Percentiles rank a stretch among this genome's conserved stretches.
Evolutionary conservation across 441 rosid genomes (phyloP).

Genomic region (Capsella rubella): DNA sequence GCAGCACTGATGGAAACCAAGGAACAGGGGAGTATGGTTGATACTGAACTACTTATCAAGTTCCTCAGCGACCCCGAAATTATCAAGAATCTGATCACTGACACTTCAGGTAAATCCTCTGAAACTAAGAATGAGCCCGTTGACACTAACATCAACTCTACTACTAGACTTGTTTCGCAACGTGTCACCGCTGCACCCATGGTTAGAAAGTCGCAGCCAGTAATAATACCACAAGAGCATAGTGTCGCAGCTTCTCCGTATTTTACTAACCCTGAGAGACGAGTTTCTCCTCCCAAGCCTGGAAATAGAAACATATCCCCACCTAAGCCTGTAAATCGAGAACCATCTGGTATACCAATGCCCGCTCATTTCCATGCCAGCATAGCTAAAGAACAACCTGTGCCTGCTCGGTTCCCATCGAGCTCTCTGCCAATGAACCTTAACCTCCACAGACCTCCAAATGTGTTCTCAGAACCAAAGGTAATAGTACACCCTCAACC

Average conservation of each 20-base stretch:
- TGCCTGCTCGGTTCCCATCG: slow-evolving; percentile 26
- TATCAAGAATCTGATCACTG: slow-evolving; percentile 49
- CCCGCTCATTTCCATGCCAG: slow-evolving; percentile 29
- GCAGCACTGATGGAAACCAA: slow-evolving; percentile 47
- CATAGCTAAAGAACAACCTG: slow-evolving; percentile 16
- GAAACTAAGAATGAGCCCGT: slow-evolving; percentile 17
- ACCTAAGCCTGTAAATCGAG: slow-evolving; percentile 22
- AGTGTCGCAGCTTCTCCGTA: slow-evolving; percentile 30
- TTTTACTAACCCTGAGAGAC: slow-evolving; percentile 28
- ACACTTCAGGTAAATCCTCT: slow-evolving; percentile 34
- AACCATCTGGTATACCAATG: slow-evolving; percentile 16
- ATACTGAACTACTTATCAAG: slow-evolving; percentile 64
- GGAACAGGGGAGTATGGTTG: slow-evolving; percentile 55
- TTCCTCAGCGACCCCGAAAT: slow-evolving; percentile 62
- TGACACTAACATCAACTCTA: slow-evolving; percentile 16
- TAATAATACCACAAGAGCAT: slow-evolving; percentile 32
- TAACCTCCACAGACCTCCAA: slow-evolving; percentile 35
- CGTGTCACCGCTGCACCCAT: slow-evolving; percentile 25
- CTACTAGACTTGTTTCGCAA: slow-evolving; percentile 14
- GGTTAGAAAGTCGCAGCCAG: slow-evolving; percentile 26
- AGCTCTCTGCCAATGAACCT: slow-evolving; percentile 32
- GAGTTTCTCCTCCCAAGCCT: slow-evolving; percentile 43
- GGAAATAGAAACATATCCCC: slow-evolving; percentile 21
- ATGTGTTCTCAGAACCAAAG: slow-evolving; percentile 27
- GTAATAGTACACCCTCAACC: slow-evolving; percentile 25